Evolutionary conservation across 176 grass and related monocot species (phyloP), one percentile per base, ranked within the genome.

Genomic region (Phragmites australis): DNA sequence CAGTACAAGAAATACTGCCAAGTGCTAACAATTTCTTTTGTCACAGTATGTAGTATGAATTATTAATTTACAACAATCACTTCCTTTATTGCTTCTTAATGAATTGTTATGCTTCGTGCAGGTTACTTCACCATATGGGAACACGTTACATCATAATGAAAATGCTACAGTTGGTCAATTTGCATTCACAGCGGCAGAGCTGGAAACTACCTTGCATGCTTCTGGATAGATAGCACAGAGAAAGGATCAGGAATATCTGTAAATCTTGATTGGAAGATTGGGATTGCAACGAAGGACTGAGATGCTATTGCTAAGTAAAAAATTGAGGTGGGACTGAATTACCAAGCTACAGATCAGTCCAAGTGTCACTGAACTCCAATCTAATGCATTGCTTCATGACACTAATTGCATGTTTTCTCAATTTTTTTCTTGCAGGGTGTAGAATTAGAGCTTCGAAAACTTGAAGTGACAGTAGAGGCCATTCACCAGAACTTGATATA

Each of bases 231-330:
- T 55, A 86, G 86, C 63, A 67, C 52, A 9, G 86, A 85, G 59
- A 86, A 89, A 88, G 86, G 83, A 65, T 63, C 56, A 40, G 84
- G 77, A 22, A 18, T 89, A 58, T 91, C 86, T 63, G 84, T 95
- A 62, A 95, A 79, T 80, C 81, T 99, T 39, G 86, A 93, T 75
- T 99, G 96, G 96, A 99, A 93, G 73, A 89, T 91, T 60, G 96
- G 96, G 8, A 91, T 99, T 70, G 96, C 92, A 51, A 75, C 92
- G 12, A 91, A 91, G 86, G 92, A 99, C 63, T 95, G 92, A 90
- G 96, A 93, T 83, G 84, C 88, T 59, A 88, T 99, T 41, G 96
- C 90, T 84, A 92, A 99, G 65, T 90, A 99, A 78, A 99, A 99
- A 76, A 84, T 99, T 72, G 84, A 97, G 92, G 96, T 93, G 31